Percentiles rank a stretch among this genome's conserved stretches.
phyloP scores from a whole-genome alignment of 164 flowering plant genomes.

The Vitis riparia region DNA sequence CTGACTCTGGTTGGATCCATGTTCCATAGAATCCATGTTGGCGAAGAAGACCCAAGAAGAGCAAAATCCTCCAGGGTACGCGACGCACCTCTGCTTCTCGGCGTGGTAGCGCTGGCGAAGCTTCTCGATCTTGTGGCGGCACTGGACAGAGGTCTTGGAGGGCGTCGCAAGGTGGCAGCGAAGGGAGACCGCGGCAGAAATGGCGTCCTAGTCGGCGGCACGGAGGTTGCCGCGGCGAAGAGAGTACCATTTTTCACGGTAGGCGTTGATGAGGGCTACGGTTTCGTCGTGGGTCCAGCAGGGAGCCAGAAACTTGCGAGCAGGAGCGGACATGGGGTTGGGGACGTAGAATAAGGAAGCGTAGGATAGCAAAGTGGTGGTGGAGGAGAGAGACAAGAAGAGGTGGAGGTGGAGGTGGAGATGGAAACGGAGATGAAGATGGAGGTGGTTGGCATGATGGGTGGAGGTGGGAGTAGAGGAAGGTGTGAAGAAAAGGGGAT shows the following conservation, averaged over 20 bases:
- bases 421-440: not conserved
- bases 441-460: not conserved
- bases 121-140: slow-evolving; percentile 95
- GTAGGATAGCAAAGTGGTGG: not conserved
- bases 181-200: slow-evolving; percentile 49
- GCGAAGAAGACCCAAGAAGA: slow-evolving; percentile 64
- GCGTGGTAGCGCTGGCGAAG: slow-evolving; percentile 75
- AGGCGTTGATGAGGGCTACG: slow-evolving; percentile 60
- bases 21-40: slow-evolving; percentile 58
- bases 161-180: slow-evolving; percentile 35
- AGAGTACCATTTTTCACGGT: slow-evolving; percentile 67
- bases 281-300: slow-evolving; percentile 88
- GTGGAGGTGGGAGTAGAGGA: slow-evolving; percentile 5
- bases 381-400: slow-evolving; percentile 4
- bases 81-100: slow-evolving; percentile 57
- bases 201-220: slow-evolving; percentile 76
- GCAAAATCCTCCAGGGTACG: slow-evolving; percentile 25
- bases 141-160: slow-evolving; percentile 77
- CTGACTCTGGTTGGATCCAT: slow-evolving; percentile 8
- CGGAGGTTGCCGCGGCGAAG: slow-evolving; percentile 73
- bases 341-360: not conserved
- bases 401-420: slow-evolving; percentile 3
- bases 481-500: slow-evolving; percentile 3
- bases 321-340: slow-evolving; percentile 8
- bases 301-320: slow-evolving; percentile 67